Percentiles rank a stretch among this genome's conserved stretches.
Conservation (phyloP, 805 yeast genomes). For the Candida incommunis region DNA sequence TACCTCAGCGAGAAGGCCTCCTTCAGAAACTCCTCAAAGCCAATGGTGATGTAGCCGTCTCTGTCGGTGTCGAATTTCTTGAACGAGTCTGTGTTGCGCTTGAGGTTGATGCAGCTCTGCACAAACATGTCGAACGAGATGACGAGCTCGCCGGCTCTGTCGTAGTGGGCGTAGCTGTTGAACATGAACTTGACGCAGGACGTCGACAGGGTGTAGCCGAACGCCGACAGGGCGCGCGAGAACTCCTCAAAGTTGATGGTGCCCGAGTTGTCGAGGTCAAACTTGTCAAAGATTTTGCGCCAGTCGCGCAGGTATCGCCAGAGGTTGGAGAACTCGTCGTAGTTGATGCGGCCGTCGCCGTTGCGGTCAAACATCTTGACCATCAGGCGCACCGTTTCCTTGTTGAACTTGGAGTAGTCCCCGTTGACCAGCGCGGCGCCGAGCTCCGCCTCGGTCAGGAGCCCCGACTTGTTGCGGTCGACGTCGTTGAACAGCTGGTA, state of each 20-base stretch:
- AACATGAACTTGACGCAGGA: conserved; percentile 45
- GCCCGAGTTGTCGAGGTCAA: conserved; percentile 44
- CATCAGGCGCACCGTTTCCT: conserved; percentile 47
- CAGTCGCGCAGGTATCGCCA: conserved; percentile 60
- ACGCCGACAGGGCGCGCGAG: conserved; percentile 43
- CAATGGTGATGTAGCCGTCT: conserved; percentile 36
- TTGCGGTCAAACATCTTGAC: conserved; percentile 46
- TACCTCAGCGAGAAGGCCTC: conserved; percentile 20
- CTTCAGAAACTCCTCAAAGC: conserved; percentile 24
- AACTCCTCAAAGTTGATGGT: conserved; percentile 55
- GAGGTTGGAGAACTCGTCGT: conserved; percentile 48
- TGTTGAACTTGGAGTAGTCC: conserved; percentile 48
- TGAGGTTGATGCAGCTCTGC: conserved; percentile 62
- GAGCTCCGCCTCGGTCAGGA: conserved; percentile 41
- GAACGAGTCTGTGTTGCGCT: conserved; percentile 65
- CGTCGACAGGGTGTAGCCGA: conserved; percentile 48
- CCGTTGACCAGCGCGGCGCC: conserved; percentile 45
- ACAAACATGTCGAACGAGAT: conserved; percentile 72
- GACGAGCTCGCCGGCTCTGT: conserved; percentile 16
- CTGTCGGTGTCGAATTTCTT: conserved; percentile 62
- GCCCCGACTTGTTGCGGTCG: conserved; percentile 40
- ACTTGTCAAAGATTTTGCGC: conserved; percentile 46
- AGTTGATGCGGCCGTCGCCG: conserved; percentile 30
- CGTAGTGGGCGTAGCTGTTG: conserved; percentile 34
- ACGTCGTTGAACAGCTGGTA: conserved; percentile 38